Conservation (phyloP, 495 filamentous ascomycete species). For the Aspergillus campestris region DNA sequence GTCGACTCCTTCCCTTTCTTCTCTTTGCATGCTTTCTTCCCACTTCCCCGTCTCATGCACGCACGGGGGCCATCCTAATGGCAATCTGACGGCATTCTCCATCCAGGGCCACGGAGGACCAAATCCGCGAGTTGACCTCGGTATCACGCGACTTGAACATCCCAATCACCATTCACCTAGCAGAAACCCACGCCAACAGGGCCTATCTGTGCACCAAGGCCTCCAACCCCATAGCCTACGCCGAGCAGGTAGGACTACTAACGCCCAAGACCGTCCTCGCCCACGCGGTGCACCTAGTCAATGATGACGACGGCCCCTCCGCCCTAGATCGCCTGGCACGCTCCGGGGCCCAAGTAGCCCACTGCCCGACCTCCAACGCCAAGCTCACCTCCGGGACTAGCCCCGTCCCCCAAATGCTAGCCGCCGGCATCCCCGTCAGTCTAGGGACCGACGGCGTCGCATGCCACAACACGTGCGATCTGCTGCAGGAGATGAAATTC, state of each 20-base stretch:
- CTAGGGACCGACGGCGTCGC: constrained; percentile 44
- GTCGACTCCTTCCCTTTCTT: background rate
- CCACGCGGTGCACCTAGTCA: constrained; percentile 42
- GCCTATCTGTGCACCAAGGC: constrained; percentile 31
- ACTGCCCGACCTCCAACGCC: constrained; percentile 43
- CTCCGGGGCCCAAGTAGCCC: constrained; percentile 38
- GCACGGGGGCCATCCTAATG: no score
- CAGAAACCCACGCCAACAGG: constrained; percentile 30
- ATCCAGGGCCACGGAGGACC: constrained; percentile 36
- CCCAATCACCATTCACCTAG: constrained; percentile 35
- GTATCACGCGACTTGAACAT: constrained; percentile 34
- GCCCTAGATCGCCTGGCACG: constrained; percentile 25
- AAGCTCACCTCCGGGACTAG: constrained; percentile 43
- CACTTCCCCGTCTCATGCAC: no score
- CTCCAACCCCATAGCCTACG: constrained; percentile 38
- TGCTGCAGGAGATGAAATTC: constrained; percentile 46
- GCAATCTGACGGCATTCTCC: no score
- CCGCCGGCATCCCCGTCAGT: constrained; percentile 29
- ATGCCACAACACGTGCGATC: constrained; percentile 43
- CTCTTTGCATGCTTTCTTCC: no score
- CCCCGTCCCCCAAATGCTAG: constrained; percentile 32
- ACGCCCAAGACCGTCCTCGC: constrained; percentile 30
- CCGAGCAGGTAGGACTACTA: constrained; percentile 28
- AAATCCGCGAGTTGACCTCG: constrained; percentile 38
- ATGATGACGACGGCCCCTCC: no score